Base-by-base conservation (phyloP, 2,329 filamentous ascomycete species). In the Colletotrichum chrysophilum region DNA sequence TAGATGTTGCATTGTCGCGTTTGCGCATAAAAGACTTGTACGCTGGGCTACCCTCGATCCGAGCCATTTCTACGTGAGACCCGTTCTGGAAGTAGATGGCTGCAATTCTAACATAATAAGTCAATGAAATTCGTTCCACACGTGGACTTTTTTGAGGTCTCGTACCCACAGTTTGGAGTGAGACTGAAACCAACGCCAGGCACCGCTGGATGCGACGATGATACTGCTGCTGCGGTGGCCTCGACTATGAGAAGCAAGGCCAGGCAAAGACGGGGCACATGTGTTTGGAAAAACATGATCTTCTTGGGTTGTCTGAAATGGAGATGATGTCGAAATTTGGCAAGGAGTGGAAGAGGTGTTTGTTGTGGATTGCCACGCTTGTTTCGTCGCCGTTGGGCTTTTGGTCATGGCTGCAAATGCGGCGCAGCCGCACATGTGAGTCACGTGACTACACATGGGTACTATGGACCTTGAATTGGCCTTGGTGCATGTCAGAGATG, bases 21-120 rank as follows among this genome's bases (percentile, higher is more conserved):
- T 62, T 55, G 13, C 38, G 70, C 70, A 67, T 55, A 6, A 73
- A 68, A 18, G 70, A 36, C 55, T 64, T 73, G 55, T 73, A 73
- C 6, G 16, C 36, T 2, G 34, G 36, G 38, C 38, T 69, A 32
- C 70, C 70, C 30, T 74, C 66, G 4, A 74, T 28, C 36, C 16
- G 55, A 7, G 65, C 58, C 5, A 74, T 30, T 30, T 48, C 24
- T 21, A 64, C 55, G 13, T 14, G n/a, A 5, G 71, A 56, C 5
- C 34, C 32, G 14, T 74, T 74, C 14, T 48, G 9, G 38, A 69
- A 69, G 56, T 69, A 74, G 16, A 74, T 58, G 4, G 38, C 56
- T 6, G 21, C 21, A 24, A 24, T 24, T 24, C 21, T 24, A 24
- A 24, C 21, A 24, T 2, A 24, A 24, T 24, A 24, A 24, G 21